Conservation (phyloP, 495 filamentous ascomycete genomes). For the Cercophora sp. region DNA sequence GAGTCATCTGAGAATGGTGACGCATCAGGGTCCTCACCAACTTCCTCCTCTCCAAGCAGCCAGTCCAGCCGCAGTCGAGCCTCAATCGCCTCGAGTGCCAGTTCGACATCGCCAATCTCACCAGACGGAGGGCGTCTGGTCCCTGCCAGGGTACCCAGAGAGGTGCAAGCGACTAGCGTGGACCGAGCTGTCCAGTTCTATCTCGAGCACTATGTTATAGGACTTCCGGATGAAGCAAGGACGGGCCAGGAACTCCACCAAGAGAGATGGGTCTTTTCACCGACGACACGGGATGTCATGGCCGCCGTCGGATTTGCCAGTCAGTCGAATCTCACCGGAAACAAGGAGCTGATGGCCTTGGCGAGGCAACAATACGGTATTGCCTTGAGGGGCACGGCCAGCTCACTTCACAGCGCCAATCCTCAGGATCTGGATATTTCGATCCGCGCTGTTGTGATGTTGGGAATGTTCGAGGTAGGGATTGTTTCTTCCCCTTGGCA, state of each 20-base stretch:
- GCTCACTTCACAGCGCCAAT: conserved; percentile 26
- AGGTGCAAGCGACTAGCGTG: conserved; percentile 26
- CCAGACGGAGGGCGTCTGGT: neutral
- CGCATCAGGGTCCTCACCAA: conserved; percentile 29
- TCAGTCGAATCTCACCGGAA: conserved; percentile 40
- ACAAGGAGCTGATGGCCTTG: conserved; percentile 35
- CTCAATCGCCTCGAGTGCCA: neutral
- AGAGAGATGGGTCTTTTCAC: conserved; percentile 24
- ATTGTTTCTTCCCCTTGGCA: neutral
- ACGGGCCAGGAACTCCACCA: conserved; percentile 26
- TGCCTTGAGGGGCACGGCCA: conserved; percentile 34
- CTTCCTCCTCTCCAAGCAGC: conserved; percentile 11
- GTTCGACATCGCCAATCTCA: conserved; percentile 11
- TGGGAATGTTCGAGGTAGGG: conserved; percentile 47
- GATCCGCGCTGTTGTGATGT: conserved; percentile 37
- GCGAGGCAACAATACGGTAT: conserved; percentile 41
- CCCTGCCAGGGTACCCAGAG: conserved; percentile 8
- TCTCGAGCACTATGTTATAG: conserved; percentile 43
- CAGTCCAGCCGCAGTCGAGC: conserved; percentile 10
- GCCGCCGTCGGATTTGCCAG: conserved; percentile 44
- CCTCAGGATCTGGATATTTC: conserved; percentile 25
- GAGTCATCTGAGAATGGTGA: conserved; percentile 16
- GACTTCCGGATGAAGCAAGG: conserved; percentile 44
- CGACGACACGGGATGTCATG: conserved; percentile 36
- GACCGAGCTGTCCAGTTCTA: conserved; percentile 47